Conservation (phyloP, 2,329 filamentous ascomycete species). For the Clarireedia paspali region DNA sequence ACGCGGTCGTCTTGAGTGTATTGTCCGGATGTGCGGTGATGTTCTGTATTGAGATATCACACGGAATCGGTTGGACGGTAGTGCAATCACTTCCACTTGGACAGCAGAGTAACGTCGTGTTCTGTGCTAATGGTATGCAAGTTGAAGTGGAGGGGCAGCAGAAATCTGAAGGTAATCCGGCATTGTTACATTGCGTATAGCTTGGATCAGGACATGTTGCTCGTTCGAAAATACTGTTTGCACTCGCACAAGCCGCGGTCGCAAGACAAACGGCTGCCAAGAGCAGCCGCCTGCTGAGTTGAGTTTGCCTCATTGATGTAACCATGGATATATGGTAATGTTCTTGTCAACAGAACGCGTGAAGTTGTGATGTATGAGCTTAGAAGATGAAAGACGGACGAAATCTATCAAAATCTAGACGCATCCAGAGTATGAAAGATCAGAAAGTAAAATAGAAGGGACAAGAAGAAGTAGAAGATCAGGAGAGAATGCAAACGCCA, state of each 20-base stretch:
- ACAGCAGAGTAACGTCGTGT: slow-evolving; percentile 65
- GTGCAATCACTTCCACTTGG: slow-evolving; percentile 49
- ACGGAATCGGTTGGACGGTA: slow-evolving; percentile 56
- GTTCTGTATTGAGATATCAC: slow-evolving; percentile 56
- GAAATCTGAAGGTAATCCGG: slow-evolving; percentile 53
- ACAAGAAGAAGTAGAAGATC: slow-evolving; percentile 20
- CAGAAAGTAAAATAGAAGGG: slow-evolving; percentile 10
- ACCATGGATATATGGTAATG: background rate
- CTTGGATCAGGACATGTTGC: slow-evolving; percentile 43
- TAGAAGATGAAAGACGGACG: background rate
- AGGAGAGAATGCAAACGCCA: background rate
- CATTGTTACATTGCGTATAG: slow-evolving; percentile 44
- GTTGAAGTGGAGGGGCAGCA: slow-evolving; percentile 50
- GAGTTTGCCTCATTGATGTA: slow-evolving; percentile 18
- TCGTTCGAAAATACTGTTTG: slow-evolving; percentile 34
- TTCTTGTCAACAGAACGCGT: background rate
- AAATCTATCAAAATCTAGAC: slow-evolving; percentile 3
- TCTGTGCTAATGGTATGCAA: slow-evolving; percentile 56
- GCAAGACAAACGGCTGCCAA: slow-evolving; percentile 27
- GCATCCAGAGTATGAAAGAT: slow-evolving; percentile 13
- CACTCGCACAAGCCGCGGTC: slow-evolving; percentile 33
- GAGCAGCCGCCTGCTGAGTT: slow-evolving; percentile 11
- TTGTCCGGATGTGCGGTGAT: slow-evolving; percentile 46
- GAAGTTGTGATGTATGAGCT: background rate
- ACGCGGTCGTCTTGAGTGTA: slow-evolving; percentile 58